These are phyloP conservation scores for Priceomyces medius DNA, from an alignment of 805 yeast genomes.

Conservation along the genomic window DNA sequence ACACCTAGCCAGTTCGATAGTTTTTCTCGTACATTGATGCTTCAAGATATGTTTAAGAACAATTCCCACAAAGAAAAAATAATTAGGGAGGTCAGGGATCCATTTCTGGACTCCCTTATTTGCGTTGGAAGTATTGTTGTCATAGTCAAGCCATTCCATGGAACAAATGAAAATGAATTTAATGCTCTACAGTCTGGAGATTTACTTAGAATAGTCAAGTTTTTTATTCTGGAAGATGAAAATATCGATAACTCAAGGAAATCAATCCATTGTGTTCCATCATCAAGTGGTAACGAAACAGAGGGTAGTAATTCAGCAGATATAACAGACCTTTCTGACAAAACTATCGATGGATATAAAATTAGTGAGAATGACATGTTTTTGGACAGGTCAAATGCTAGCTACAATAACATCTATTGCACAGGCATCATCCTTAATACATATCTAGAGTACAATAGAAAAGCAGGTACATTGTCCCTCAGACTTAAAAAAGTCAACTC, in stretches of 20 bases:
- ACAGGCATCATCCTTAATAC: constrained; percentile 31
- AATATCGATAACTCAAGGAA: constrained; percentile 2
- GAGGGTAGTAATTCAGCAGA: background rate
- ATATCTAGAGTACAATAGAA: constrained; percentile 19
- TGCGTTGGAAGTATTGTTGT: constrained; percentile 33
- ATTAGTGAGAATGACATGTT: constrained; percentile 4
- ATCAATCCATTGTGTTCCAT: background rate
- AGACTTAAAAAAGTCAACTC: constrained; percentile 15
- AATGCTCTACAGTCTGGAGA: constrained; percentile 28
- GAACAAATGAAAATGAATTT: constrained; percentile 18
- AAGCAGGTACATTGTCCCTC: constrained; percentile 13
- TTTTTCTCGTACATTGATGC: constrained; percentile 26
- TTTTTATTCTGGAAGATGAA: constrained; percentile 17
- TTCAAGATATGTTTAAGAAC: constrained; percentile 21
- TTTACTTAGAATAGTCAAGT: constrained; percentile 26
- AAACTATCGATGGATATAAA: constrained; percentile 1
- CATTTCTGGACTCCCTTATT: constrained; percentile 24
- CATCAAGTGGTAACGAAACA: background rate
- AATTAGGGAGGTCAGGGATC: constrained; percentile 27
- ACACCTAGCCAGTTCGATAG: constrained; percentile 20
- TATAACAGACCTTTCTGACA: background rate
- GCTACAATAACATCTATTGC: constrained; percentile 22
- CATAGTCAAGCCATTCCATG: constrained; percentile 28
- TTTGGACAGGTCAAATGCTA: constrained; percentile 15
- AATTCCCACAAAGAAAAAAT: constrained; percentile 10